phyloP scores from a whole-genome alignment of 2,329 filamentous ascomycete species.

The Diaporthe eres region DNA sequence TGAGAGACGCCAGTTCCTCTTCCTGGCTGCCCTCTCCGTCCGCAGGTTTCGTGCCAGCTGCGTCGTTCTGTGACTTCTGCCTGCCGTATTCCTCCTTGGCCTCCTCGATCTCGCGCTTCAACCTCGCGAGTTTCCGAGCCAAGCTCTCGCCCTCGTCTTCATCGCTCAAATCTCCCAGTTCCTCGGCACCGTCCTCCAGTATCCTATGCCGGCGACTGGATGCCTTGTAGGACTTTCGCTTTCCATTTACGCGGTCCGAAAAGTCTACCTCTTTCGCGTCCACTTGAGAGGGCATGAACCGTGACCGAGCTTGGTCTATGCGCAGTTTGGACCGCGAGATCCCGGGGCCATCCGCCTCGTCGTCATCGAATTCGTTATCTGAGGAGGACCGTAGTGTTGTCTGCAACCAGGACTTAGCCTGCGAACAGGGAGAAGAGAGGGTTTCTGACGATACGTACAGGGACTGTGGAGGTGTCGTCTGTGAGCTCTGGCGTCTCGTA shows the following conservation, averaged over 20 bases:
- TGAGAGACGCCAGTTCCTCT: constrained; percentile 77
- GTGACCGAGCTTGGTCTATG: constrained; percentile 82
- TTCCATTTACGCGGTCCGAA: constrained; percentile 87
- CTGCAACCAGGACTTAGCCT: constrained; percentile 56
- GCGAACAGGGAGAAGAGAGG: not conserved
- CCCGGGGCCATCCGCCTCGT: constrained; percentile 72
- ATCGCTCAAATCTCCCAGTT: constrained; percentile 80
- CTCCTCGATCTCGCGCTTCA: constrained; percentile 87
- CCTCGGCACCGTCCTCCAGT: constrained; percentile 73
- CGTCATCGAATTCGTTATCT: constrained; percentile 74
- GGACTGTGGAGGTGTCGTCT: constrained; percentile 89
- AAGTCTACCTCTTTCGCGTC: constrained; percentile 87
- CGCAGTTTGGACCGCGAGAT: constrained; percentile 85
- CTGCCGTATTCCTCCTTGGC: constrained; percentile 74
- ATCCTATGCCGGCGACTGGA: constrained; percentile 77
- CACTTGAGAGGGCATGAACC: constrained; percentile 82
- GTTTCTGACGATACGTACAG: constrained; percentile 66
- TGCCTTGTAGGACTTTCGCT: constrained; percentile 86
- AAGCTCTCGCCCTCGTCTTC: constrained; percentile 80
- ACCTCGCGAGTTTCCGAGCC: constrained; percentile 82
- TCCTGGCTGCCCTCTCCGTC: constrained; percentile 57
- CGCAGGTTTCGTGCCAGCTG: constrained; percentile 57
- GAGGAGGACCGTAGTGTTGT: constrained; percentile 69
- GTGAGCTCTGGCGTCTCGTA: constrained; percentile 96
- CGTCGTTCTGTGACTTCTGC: constrained; percentile 56